Percentiles rank a stretch among this genome's conserved stretches.
Evolutionary conservation across 805 yeast species (phyloP).

Genomic region (Candida koratica): DNA sequence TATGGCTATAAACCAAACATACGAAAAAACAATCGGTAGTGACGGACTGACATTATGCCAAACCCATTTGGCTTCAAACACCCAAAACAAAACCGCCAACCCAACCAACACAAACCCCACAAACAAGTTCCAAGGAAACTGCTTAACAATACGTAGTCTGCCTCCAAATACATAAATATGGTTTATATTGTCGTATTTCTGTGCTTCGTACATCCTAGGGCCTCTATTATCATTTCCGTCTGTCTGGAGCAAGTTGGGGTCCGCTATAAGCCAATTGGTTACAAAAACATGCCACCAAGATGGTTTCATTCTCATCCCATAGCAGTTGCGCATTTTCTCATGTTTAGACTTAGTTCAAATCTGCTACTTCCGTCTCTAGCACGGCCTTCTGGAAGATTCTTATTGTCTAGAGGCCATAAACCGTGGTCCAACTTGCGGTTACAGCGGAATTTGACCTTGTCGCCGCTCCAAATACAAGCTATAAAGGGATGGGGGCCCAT

Average conservation of each 20-base stretch:
- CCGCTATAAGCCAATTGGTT: constrained; percentile 28
- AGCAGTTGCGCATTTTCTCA: too few relatives aligned
- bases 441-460: constrained; percentile 4
- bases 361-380: too few relatives aligned
- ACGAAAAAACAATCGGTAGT: constrained; percentile 52
- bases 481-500: constrained; percentile 27
- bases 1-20: constrained; percentile 52
- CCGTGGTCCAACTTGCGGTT: too few relatives aligned
- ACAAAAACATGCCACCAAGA: constrained; percentile 16
- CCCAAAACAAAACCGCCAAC: constrained; percentile 52
- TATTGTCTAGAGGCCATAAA: neutral
- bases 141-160: constrained; percentile 44
- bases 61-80: constrained; percentile 45
- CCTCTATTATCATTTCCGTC: neutral
- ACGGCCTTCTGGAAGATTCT: neutral
- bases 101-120: constrained; percentile 32
- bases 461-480: constrained; percentile 6
- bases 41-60: constrained; percentile 59
- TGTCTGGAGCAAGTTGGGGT: constrained; percentile 18
- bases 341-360: too few relatives aligned
- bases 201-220: constrained; percentile 39
- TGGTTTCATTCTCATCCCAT: constrained; percentile 4
- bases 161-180: constrained; percentile 64
- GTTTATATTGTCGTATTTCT: constrained; percentile 28
- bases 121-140: constrained; percentile 37